Evolutionary conservation across 2,329 filamentous ascomycete genomes (phyloP), one percentile per base, ranked within the genome.

Genomic region (Meredithiella fracta): DNA sequence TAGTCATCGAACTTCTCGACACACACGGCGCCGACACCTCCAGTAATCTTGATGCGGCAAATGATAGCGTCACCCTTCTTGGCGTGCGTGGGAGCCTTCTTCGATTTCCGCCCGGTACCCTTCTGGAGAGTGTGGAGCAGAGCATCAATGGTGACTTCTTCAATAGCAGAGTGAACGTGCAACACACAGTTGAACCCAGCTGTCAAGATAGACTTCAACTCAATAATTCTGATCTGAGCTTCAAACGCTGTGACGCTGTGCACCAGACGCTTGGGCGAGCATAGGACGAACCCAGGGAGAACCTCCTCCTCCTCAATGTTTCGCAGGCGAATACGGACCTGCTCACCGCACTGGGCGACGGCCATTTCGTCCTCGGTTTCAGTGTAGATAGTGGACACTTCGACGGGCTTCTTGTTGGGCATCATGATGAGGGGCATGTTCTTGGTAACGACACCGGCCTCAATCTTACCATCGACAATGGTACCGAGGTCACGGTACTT

Each of bases 401-500:
- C 82, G 55, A 95, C 79, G 51, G 79, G 78, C 59, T 91, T 83
- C 66, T 83, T 85, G 71, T 94, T 95, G 49, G 92, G 92, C 92
- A 98, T 98, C 83, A 98, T 88, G 58, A 94, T 72, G 65, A 94
- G 80, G 59, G 71, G 81, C 72, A 84, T 82, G 60, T 83, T 83
- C 77, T 97, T 97, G 75, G 92, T 92, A 68, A 94, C 76, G 50
- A 96, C 85, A 67, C 89, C 91, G 17, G 90, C 86, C 70, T 98
- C 92, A 61, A 98, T 86, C 76, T 96, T 95, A 62, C 92, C 92
- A 72, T 98, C 94, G 44, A 96, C 80, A 79, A 98, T 89, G 60
- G 92, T 98, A 64, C 92, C 92, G 77, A 98, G 84, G 67, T 98
- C 94, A 64, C 86, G 81, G 74, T 97, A 98, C 72, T 98, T 98